phyloP scores from a whole-genome alignment of 2,329 filamentous ascomycete genomes.

The Huntiella omanensis region DNA sequence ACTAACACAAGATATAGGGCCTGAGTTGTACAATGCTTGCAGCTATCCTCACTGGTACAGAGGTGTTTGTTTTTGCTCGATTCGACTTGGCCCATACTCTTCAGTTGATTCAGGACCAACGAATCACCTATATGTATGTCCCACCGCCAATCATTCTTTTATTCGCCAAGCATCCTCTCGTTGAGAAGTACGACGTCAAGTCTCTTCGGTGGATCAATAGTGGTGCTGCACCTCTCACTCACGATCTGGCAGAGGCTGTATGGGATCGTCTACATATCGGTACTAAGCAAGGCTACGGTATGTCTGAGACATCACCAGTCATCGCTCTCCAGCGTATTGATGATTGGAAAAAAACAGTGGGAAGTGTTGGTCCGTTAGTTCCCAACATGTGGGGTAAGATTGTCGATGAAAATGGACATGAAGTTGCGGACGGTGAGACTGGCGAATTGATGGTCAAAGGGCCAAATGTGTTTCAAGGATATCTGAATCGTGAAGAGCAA shows the following conservation, averaged over 20 bases:
- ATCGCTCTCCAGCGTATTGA: slow-evolving; percentile 56
- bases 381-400: slow-evolving; percentile 70
- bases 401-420: slow-evolving; percentile 41
- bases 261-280: slow-evolving; percentile 56
- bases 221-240: slow-evolving; percentile 68
- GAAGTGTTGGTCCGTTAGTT: slow-evolving; percentile 58
- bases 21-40: slow-evolving; percentile 17
- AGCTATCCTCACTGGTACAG: slow-evolving; percentile 39
- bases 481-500: slow-evolving; percentile 53
- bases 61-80: slow-evolving; percentile 49
- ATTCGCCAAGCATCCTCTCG: slow-evolving; percentile 59
- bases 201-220: slow-evolving; percentile 69
- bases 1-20: slow-evolving; percentile 14
- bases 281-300: slow-evolving; percentile 83
- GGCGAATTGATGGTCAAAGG: slow-evolving; percentile 66
- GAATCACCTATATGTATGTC: slow-evolving; percentile 61
- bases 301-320: slow-evolving; percentile 70
- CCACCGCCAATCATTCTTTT: slow-evolving; percentile 70
- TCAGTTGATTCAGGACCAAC: slow-evolving; percentile 52
- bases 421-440: slow-evolving; percentile 34
- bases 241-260: slow-evolving; percentile 59
- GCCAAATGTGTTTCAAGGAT: slow-evolving; percentile 64
- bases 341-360: slow-evolving; percentile 59
- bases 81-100: slow-evolving; percentile 75
- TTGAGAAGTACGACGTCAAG: slow-evolving; percentile 65